Evolutionary conservation across 371 early-diverging fungal genomes (phyloP).

Genomic region (Blyttiomyces sp.): DNA sequence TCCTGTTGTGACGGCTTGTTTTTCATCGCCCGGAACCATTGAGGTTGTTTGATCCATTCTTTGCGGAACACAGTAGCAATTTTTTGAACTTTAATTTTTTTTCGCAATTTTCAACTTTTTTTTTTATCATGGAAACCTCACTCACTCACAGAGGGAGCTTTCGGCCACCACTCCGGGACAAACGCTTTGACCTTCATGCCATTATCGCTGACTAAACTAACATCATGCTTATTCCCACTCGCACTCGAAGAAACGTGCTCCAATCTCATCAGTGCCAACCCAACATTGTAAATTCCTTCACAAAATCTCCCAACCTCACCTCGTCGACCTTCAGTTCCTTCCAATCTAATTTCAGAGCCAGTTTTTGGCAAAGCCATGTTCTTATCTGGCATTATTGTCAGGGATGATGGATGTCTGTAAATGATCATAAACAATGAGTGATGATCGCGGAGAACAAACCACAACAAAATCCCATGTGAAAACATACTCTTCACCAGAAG

Average conservation of each 20-base stretch:
- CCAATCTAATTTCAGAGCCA: not conserved
- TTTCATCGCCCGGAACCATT: too few species aligned
- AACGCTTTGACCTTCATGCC: conserved; percentile 25
- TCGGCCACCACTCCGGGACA: conserved; percentile 39
- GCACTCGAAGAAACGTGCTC: conserved; percentile 54
- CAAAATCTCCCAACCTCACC: conserved; percentile 59
- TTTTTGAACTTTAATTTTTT: not conserved
- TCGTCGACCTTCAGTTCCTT: conserved; percentile 8
- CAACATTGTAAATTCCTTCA: conserved; percentile 71
- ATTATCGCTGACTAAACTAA: not conserved
- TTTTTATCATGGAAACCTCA: not conserved
- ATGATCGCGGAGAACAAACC: too few species aligned
- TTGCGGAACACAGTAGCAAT: too few species aligned
- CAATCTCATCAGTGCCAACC: conserved; percentile 80
- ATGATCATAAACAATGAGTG: too few species aligned
- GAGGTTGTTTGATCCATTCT: too few species aligned
- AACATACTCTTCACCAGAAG: conserved; percentile 17
- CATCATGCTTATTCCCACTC: not conserved
- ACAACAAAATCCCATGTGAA: not conserved
- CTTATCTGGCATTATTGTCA: too few species aligned
- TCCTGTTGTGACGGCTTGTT: too few species aligned
- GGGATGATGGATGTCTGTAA: too few species aligned
- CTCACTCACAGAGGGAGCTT: not conserved
- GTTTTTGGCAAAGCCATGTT: too few species aligned
- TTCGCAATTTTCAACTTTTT: not conserved